phyloP scores from a whole-genome alignment of 441 rosid genomes.

The Capsella rubella region DNA sequence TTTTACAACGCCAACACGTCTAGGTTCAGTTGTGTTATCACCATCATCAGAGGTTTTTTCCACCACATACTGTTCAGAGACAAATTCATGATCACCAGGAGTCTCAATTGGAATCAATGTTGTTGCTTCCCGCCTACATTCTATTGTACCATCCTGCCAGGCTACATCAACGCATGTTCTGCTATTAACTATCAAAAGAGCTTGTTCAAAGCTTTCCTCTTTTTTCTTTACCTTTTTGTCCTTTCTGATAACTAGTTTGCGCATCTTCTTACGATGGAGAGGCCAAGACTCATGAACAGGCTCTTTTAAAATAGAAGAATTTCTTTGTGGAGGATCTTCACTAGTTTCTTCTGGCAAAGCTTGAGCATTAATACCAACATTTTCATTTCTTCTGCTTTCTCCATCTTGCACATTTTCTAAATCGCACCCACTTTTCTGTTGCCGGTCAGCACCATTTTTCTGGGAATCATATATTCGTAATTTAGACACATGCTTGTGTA shows the following conservation, averaged over 20 bases:
- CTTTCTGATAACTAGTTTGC: constrained; percentile 81
- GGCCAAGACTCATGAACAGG: constrained; percentile 80
- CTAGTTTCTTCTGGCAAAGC: constrained; percentile 47
- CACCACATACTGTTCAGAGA: constrained; percentile 92
- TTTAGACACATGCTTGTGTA: constrained; percentile 62
- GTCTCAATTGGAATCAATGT: constrained; percentile 87
- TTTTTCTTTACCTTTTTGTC: constrained; percentile 85
- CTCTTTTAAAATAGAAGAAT: constrained; percentile 64
- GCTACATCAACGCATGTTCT: constrained; percentile 79
- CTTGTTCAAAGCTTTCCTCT: constrained; percentile 89
- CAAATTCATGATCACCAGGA: constrained; percentile 98
- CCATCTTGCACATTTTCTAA: constrained; percentile 63
- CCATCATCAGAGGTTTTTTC: constrained; percentile 83
- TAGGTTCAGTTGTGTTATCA: constrained; percentile 65
- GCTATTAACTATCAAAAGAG: constrained; percentile 72
- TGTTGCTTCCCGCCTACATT: constrained; percentile 59
- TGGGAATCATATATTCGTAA: constrained; percentile 58
- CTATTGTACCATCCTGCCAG: constrained; percentile 92
- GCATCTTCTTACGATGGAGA: constrained; percentile 87
- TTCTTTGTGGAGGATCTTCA: constrained; percentile 44
- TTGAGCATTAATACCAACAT: constrained; percentile 49
- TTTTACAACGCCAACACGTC: constrained; percentile 86
- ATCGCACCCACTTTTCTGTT: constrained; percentile 48
- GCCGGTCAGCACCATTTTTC: constrained; percentile 47
- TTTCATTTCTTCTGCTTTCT: constrained; percentile 51